Evolutionary conservation across 768 basidiomycete species (phyloP).

Genomic region (Agrocybe praecox): DNA sequence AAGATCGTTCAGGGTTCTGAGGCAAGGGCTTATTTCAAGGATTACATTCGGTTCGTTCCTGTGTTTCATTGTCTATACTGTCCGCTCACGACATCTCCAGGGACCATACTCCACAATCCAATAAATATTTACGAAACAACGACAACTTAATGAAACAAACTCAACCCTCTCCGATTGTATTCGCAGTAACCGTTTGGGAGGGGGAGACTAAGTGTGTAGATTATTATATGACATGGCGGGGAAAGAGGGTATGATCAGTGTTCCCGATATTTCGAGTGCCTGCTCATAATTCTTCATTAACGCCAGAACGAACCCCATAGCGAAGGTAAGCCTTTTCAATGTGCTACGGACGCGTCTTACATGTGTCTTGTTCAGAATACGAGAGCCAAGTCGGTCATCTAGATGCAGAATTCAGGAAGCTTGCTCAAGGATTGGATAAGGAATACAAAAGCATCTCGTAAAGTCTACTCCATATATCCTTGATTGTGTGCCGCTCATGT

Average conservation of each 20-base stretch:
- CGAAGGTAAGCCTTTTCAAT: slow-evolving; percentile 19
- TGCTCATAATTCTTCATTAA: background rate
- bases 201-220: slow-evolving; percentile 44
- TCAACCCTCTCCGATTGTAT: slow-evolving; percentile 39
- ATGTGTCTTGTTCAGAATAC: slow-evolving; percentile 16
- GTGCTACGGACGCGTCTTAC: background rate
- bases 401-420: slow-evolving; percentile 44
- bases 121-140: slow-evolving; percentile 18
- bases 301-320: slow-evolving; percentile 20
- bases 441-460: slow-evolving; percentile 42
- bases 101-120: slow-evolving; percentile 17
- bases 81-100: background rate
- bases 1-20: slow-evolving; percentile 45
- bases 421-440: slow-evolving; percentile 42
- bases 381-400: slow-evolving; percentile 34
- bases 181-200: slow-evolving; percentile 43
- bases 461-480: slow-evolving; percentile 13
- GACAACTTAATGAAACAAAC: slow-evolving; percentile 17
- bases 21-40: slow-evolving; percentile 41
- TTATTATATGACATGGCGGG: slow-evolving; percentile 54
- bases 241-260: slow-evolving; percentile 35
- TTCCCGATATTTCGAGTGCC: background rate
- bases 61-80: background rate
- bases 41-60: slow-evolving; percentile 39
- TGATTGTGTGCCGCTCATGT: background rate